Base-by-base conservation (phyloP, 352 stramenopile genomes). In the Plasmopara viticola region DNA sequence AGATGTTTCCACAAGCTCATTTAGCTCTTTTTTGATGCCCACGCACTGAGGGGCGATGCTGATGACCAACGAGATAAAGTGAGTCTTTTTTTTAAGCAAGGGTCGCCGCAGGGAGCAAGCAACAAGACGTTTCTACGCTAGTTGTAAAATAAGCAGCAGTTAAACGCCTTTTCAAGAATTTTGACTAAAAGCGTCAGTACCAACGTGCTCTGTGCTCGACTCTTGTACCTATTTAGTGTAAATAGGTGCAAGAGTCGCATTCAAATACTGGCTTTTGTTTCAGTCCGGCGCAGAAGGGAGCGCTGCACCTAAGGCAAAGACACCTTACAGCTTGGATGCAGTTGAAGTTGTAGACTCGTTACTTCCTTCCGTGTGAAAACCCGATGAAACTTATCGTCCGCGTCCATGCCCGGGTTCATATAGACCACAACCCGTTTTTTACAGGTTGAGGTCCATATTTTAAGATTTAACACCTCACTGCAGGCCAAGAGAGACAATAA, bases 131-230 rank as follows among this genome's bases (percentile, higher is more conserved):
- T 96, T 0, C 95, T 92, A 56, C 98, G 85, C 60, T 98, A 94
- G 37, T 96, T 94, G 59, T 97, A 96, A 35, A 83, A 76, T 53
- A 99, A 85, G 52, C 96, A 99, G 66, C 83, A 96, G 66, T 99
- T 96, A 9, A n/a, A 99, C 96, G 0, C 96, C 97, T 5, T 90
- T 58, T 97, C 94, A 62, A 99, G 99, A 72, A 98, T 98, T 35
- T 96, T 96, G 5, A 98, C 94, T 6, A 99, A 68, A n/a, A 99
- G 70, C 3, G 96, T 89, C 60, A 97, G 77, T 76, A 98, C 98
- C 34, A 99, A 74, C 15, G 84, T 88, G 45, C 70, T 88, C 58
- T 98, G n/a, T n/a, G n/a, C n/a, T n/a, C n/a, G n/a, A n/a, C n/a
- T n/a, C n/a, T n/a, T n/a, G n/a, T n/a, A n/a, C 90, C 48, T 94